Evolutionary conservation across 208 protist species (phyloP).

Genomic region (Sergeia podlipaevii): DNA sequence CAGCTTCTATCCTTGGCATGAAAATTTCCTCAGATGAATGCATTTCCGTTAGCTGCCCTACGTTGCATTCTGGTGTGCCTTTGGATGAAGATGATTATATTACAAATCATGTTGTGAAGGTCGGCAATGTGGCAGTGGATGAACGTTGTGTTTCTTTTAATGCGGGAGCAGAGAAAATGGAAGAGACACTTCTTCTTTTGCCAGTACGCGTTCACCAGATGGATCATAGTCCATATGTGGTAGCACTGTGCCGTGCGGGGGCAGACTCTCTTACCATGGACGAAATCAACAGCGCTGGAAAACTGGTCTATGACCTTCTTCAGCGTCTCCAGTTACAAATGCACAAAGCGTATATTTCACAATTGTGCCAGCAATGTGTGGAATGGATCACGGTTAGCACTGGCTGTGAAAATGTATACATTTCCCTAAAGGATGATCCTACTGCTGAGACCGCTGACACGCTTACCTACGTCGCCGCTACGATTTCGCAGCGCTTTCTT

Average conservation of each 20-base stretch:
- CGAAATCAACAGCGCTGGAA: conserved; percentile 14
- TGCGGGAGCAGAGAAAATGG: conserved; percentile 9
- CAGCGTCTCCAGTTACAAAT: conserved; percentile 10
- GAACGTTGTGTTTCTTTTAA: conserved; percentile 25
- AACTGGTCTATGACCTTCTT: conserved; percentile 24
- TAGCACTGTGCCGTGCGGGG: conserved; percentile 21
- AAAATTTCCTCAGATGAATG: conserved; percentile 15
- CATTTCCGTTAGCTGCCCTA: conserved; percentile 23
- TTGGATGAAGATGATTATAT: conserved; percentile 17
- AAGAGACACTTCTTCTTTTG: conserved; percentile 37
- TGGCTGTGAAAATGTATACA: conserved; percentile 32
- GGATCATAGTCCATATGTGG: conserved; percentile 19
- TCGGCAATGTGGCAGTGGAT: conserved; percentile 16
- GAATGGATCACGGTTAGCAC: conserved; percentile 43
- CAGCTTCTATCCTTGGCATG: conserved; percentile 19
- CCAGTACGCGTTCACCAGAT: conserved; percentile 19
- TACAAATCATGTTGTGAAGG: conserved; percentile 14
- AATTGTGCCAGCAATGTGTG: conserved; percentile 46
- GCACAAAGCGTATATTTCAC: conserved; percentile 8
- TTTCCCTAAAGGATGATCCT: conserved; percentile 19
- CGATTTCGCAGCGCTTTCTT: conserved; percentile 35
- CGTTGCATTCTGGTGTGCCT: conserved; percentile 12
- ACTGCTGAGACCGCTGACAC: conserved; percentile 1
- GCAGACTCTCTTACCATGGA: conserved; percentile 8
- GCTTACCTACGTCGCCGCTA: conserved; percentile 32